Evolutionary conservation across 2,329 filamentous ascomycete genomes (phyloP), one percentile per base, ranked within the genome.

Genomic region (Lachnellula subtilissima): DNA sequence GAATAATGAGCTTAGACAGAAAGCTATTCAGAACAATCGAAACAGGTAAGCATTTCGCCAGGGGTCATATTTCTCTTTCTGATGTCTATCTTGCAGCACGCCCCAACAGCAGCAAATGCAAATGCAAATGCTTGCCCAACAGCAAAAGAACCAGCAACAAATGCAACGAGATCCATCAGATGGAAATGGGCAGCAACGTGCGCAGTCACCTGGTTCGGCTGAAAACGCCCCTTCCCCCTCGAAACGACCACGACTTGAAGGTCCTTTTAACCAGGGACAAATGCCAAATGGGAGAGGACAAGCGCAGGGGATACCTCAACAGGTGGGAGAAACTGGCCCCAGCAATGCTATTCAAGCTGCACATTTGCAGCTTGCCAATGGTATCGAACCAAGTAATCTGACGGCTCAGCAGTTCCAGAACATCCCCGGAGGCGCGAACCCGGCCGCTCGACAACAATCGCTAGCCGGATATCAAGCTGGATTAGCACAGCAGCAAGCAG

Each of bases 201-300:
- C 91, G 28, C 85, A 87, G 56, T 96, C 93, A 36, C 93, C 93
- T 7, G 85, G 86, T 50, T 87, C 87, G 39, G 86, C 85, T 53
- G 92, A 97, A 52, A 94, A 94, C 67, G 91, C 90, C 25, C 91
- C 91, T 4, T 97, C 93, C 35, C 93, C 93, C 2, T 93, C 89
- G 61, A 97, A 97, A 77, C 84, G 92, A 67, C 89, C 86, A 56
- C 88, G 92, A 55, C 82, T 96, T 58, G 89, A 92, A 62, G 85
- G 87, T 67, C 80, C 80, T 9, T 91, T 90, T 73, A 85, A 86
- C 60, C 86, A 85, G 68, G 87, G 86, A 65, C 75, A 75, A 55
- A 87, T 88, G 75, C 83, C 85, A 54, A 90, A 89, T 72, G 88
- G 87, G 65, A 83, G 80, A 61, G 76, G 84, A 70, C 87, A 86